phyloP scores from a whole-genome alignment of 352 stramenopile genomes.

The Globisporangium barbulae region DNA sequence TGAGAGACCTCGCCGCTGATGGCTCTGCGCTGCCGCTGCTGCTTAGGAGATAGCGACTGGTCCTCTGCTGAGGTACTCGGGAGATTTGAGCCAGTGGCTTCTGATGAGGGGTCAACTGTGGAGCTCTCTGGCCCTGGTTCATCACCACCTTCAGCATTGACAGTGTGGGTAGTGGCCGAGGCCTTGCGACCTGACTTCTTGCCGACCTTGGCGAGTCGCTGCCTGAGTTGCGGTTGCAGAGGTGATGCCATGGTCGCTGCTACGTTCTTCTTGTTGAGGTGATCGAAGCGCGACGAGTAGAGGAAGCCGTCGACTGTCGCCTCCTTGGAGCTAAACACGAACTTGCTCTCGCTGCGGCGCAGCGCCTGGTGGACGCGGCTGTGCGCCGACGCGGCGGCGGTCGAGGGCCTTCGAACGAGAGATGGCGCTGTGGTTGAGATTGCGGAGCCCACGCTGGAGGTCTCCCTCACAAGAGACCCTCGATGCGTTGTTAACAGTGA shows the following conservation, averaged over 20 bases:
- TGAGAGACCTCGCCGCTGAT: not conserved
- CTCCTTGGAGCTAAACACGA: slow-evolving; percentile 50
- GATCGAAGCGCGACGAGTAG: slow-evolving; percentile 51
- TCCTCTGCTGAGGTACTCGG: not conserved
- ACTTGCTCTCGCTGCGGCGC: slow-evolving; percentile 47
- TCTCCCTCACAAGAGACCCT: not conserved
- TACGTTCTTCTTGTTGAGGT: slow-evolving; percentile 17
- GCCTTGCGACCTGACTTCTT: not conserved
- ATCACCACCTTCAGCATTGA: too few relatives aligned
- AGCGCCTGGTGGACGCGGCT: slow-evolving; percentile 63
- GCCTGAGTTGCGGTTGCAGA: slow-evolving; percentile 7
- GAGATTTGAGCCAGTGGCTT: not conserved
- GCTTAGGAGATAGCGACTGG: not conserved
- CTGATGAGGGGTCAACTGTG: not conserved
- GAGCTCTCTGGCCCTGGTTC: not conserved
- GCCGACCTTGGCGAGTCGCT: slow-evolving; percentile 17
- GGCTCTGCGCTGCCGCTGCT: not conserved
- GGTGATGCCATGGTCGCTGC: slow-evolving; percentile 12
- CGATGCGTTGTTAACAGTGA: not conserved
- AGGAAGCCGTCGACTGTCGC: slow-evolving; percentile 42
- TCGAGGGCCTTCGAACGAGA: slow-evolving; percentile 30
- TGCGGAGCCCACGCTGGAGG: not conserved
- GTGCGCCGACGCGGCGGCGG: slow-evolving; percentile 39
- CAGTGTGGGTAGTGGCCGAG: not conserved
- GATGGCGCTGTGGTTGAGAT: not conserved